These are phyloP conservation scores for Rhynchospora pubera DNA, from an alignment of 176 grass and related monocot species.

Conservation along the genomic window DNA sequence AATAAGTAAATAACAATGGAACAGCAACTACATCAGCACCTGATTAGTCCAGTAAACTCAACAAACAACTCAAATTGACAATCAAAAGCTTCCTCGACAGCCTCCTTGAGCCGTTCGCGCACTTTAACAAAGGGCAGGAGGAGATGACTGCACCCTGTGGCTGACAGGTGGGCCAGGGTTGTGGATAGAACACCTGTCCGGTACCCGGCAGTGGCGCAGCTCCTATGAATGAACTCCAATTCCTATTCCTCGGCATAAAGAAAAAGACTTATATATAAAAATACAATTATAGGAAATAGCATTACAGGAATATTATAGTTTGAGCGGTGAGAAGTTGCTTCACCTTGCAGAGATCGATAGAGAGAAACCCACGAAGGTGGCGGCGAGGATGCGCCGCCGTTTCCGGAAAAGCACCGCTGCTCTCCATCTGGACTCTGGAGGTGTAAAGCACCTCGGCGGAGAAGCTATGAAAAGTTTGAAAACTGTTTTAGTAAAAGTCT, in stretches of 20 bases:
- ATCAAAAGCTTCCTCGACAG: slow-evolving; percentile 59
- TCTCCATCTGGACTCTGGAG: not conserved
- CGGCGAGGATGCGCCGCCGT: slow-evolving; percentile 33
- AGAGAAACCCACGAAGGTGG: slow-evolving; percentile 42
- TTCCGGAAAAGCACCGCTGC: slow-evolving; percentile 17
- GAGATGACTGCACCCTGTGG: slow-evolving; percentile 76
- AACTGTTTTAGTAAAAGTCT: no score
- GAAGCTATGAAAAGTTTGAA: not conserved
- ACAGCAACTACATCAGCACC: slow-evolving; percentile 26
- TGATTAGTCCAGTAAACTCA: slow-evolving; percentile 89
- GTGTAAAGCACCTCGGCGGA: not conserved
- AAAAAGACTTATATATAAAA: not conserved
- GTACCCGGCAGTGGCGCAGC: slow-evolving; percentile 61
- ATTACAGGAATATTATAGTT: no score
- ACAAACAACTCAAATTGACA: slow-evolving; percentile 82
- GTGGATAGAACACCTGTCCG: slow-evolving; percentile 71
- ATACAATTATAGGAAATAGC: not conserved
- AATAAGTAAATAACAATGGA: not conserved
- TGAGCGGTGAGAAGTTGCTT: not conserved
- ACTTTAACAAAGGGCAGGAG: slow-evolving; percentile 62
- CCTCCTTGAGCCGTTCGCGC: slow-evolving; percentile 63
- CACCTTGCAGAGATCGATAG: slow-evolving; percentile 72
- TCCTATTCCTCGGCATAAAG: slow-evolving; percentile 31
- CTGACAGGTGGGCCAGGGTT: slow-evolving; percentile 55
- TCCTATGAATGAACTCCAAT: slow-evolving; percentile 82